Base-by-base conservation (phyloP, 768 basidiomycete genomes). In the Lactarius pseudohatsudake region DNA sequence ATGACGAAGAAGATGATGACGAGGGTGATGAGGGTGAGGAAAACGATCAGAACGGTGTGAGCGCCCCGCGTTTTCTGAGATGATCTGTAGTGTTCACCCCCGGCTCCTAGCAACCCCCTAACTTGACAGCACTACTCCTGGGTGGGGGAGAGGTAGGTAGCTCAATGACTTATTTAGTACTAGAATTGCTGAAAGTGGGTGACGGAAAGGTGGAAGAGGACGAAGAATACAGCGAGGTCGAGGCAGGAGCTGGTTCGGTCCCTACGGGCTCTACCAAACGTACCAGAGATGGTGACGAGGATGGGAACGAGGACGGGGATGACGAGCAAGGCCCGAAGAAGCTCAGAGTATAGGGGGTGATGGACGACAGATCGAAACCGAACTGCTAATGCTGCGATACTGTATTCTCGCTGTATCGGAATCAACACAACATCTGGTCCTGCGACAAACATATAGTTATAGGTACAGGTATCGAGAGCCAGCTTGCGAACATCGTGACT, bases 11-110 rank as follows among this genome's bases (percentile, higher is more conserved):
- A 2, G 54, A 56, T 9, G 57, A 58, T 5, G 56, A 43, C 3
- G 64, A 50, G 0, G 54, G 57, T 11, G 61, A 62, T 0, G 65
- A 66, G 0, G 65, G 34, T 9, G 65, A 53, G 15, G 65, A 59
- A 43, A 54, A 15, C 3, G 66, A 64, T n/a, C 53, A 47, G n/a
- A 67, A 67, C 41, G 66, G 66, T 13, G 66, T 67, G 43, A 40
- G 62, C 10, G 10, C 18, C n/a, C 38, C 18, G 9, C 53, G 4
- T 43, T 43, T n/a, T 30, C 34, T 20, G 20, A 58, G 20, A 58
- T 41, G n/a, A 13, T 38, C 10, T 26, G 13, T 47, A 54, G 15
- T 45, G 28, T 30, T 59, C 30, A 54, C 8, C 8, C 15, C 20
- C 28, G 34, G 18, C 15, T 40, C 20, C n/a, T 47, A 67, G 62